These are phyloP conservation scores for Cryphonectria japonica DNA, from an alignment of 2,329 filamentous ascomycete genomes.

Conservation along the genomic window DNA sequence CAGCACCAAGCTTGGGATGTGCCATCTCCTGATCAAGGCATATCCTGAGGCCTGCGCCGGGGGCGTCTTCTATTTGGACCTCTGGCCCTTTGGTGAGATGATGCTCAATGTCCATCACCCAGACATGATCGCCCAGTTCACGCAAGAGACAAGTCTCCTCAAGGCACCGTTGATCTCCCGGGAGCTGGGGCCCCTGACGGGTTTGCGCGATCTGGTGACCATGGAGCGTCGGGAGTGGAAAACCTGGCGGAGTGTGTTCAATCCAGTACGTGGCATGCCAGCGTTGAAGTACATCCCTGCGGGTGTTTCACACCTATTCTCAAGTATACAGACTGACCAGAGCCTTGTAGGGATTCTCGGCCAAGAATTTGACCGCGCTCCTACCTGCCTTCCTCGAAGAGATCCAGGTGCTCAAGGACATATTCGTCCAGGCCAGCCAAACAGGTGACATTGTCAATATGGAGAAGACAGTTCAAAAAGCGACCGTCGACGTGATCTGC, in stretches of 20 bases:
- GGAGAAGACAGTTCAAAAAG: conserved; percentile 17
- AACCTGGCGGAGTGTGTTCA: conserved; percentile 24
- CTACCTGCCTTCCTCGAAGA: conserved; percentile 34
- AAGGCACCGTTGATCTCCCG: background rate
- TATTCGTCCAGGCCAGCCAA: conserved; percentile 8
- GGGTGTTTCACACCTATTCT: background rate
- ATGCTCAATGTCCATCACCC: conserved; percentile 44
- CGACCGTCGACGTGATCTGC: conserved; percentile 34
- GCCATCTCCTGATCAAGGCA: conserved; percentile 26
- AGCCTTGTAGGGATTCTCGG: conserved; percentile 28
- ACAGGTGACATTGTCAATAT: conserved; percentile 16
- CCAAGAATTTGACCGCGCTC: conserved; percentile 41
- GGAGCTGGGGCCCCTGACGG: conserved; percentile 13
- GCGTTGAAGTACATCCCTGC: background rate
- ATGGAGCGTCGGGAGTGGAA: conserved; percentile 25
- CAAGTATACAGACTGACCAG: background rate
- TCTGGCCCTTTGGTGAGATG: conserved; percentile 42
- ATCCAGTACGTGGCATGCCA: conserved; percentile 12
- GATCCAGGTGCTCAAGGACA: conserved; percentile 25
- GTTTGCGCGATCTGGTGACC: conserved; percentile 10
- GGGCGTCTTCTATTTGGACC: conserved; percentile 42
- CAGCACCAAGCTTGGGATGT: conserved; percentile 10
- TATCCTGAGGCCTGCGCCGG: conserved; percentile 37
- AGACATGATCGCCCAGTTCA: conserved; percentile 43
- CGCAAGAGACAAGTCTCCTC: conserved; percentile 36